Base-by-base conservation (phyloP, 1,284 basidiomycete species). In the Microbotryum lychnidis-dioicae region DNA sequence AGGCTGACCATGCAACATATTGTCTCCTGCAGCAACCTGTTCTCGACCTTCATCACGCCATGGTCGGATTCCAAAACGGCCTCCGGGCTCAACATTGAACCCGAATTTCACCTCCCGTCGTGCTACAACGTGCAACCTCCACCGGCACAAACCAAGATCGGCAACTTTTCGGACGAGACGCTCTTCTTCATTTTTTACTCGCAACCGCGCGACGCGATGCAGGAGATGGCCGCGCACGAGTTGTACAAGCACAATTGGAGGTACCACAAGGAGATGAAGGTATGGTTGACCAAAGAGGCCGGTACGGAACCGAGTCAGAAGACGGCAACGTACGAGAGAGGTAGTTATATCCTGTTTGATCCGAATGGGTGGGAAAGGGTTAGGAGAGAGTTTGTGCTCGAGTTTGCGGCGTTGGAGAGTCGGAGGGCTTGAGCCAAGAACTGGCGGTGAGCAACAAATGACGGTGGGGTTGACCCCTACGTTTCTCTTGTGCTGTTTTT, bases 171-270 rank as follows among this genome's bases (percentile, higher is more conserved):
- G 73, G 94, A 98, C 76, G 94, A 98, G 79, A 97, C 94, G 31
- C 78, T 98, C 46, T 97, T 98, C 78, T 97, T 91, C 82, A 94
- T 97, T 84, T 98, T 98, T 80, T 98, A 98, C 79, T 87, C 90
- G 63, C 87, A 85, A 75, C 91, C 94, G 60, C 80, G 91, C 72
- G 94, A 98, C 77, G 84, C 88, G 37, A 79, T 97, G 66, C 94
- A 98, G 76, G 92, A 97, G 77, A 84, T 93, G 54, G 94, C 94
- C 16, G 91, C 92, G 50, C 87, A 91, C 75, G 94, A 97, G 80
- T 80, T 98, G 87, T 96, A 87, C 79, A 90, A 91, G 76, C 86
- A 94, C 69, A 94, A 94, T 77, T 98, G 94, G 94, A 81, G 94
- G 69, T 98, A 89, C 77, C 93, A 97, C 82, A 97, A 93, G 76